Base-by-base conservation (phyloP, 2,329 filamentous ascomycete species). In the Rhynchosporium graminicola region DNA sequence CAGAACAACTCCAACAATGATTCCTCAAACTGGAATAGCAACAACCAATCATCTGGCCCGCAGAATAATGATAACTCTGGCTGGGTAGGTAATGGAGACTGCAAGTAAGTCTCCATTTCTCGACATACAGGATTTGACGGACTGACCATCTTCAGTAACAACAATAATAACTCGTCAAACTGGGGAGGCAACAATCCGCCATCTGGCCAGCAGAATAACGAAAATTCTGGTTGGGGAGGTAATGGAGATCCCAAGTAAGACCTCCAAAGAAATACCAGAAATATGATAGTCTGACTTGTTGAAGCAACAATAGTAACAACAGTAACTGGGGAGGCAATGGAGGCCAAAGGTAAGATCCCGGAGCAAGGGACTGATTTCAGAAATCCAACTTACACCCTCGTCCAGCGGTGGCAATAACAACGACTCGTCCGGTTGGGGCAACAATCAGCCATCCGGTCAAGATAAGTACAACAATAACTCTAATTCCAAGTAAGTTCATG, bases 381-480 rank as follows among this genome's bases (percentile, higher is more conserved):
- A 12, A 38, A n/a, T 9, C n/a, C 33, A 29, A n/a, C 10, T 29
- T 28, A 38, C 38, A 20, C 38, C 15, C 3, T 28, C 15, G 33
- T 20, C 13, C n/a, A 31, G 58, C 33, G 55, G 60, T 28, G 59
- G 62, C 47, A 47, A 59, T 20, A 59, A 65, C 38, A 58, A 57
- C 26, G 55, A 46, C 33, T 59, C 59, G 20, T 46, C 56, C 48
- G 62, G 28, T 13, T 65, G 43, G 62, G 59, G 61, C 13, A 57
- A 33, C 15, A 42, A 57, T 31, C 33, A 57, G 8, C 10, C 12
- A 48, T 43, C 58, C 4, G 31, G 48, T 36, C 50, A 56, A n/a
- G 48, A 64, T 48, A 61, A 60, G 0, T 20, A 20, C 20, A 20
- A 20, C 20, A 20, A 20, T 20, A 20, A 20, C 20, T 20, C 20